These are phyloP conservation scores for Mortierella polycephala DNA, from an alignment of 371 early-diverging fungal species.

Conservation along the genomic window DNA sequence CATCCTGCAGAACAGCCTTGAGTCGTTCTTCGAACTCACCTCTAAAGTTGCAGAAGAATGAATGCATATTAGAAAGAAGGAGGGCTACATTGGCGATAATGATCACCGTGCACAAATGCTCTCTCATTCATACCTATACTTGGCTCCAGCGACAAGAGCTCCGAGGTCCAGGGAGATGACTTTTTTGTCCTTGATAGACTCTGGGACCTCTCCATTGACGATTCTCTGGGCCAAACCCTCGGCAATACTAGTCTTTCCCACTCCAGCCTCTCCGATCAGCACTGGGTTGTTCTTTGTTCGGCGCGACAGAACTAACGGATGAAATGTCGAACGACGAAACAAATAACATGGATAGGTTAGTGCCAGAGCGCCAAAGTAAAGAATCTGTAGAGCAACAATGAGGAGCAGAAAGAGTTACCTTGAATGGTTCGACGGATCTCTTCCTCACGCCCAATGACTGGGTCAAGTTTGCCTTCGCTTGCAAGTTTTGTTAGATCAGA, in stretches of 20 bases:
- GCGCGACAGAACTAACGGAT: conserved; percentile 61
- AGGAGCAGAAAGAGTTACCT: conserved; percentile 38
- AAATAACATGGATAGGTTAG: neutral
- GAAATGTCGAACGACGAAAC: neutral
- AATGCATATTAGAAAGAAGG: neutral
- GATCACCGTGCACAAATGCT: neutral
- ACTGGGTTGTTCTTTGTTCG: conserved; percentile 95
- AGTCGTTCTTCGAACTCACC: conserved; percentile 92
- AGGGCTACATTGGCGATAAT: too few species aligned
- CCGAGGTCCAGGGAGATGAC: conserved; percentile 87
- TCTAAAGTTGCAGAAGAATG: conserved; percentile 28
- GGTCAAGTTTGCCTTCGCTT: conserved; percentile 80
- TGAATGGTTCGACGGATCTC: conserved; percentile 88
- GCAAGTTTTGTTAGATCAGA: conserved; percentile 85
- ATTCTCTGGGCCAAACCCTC: conserved; percentile 87
- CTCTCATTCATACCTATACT: conserved; percentile 62
- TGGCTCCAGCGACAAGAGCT: conserved; percentile 84
- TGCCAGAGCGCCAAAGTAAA: neutral
- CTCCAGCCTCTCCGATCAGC: conserved; percentile 83
- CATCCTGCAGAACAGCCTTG: conserved; percentile 80
- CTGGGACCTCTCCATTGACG: conserved; percentile 83
- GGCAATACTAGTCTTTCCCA: conserved; percentile 75
- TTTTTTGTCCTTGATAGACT: conserved; percentile 75
- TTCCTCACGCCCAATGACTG: conserved; percentile 91
- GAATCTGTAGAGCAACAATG: neutral